phyloP scores from a whole-genome alignment of 176 grass and related monocot genomes.

The Oryza meridionalis region DNA sequence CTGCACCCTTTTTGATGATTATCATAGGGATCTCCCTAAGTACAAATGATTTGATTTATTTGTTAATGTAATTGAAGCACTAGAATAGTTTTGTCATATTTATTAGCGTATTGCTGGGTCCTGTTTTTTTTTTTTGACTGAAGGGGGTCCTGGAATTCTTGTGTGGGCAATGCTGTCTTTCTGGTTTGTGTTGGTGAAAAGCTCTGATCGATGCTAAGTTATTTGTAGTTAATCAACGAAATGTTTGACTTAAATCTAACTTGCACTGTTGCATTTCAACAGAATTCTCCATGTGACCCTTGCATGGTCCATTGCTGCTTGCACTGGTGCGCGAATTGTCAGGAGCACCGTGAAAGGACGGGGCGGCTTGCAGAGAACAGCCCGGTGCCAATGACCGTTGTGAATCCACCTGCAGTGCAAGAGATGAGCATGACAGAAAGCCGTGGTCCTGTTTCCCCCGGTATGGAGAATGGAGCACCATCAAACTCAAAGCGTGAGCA shows the following conservation, averaged over 20 bases:
- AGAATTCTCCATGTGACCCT: conserved; percentile 90
- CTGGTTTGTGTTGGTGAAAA: not conserved
- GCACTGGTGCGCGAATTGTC: conserved; percentile 94
- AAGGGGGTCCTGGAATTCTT: not conserved
- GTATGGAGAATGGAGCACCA: conserved; percentile 45
- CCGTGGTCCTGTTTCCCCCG: not conserved
- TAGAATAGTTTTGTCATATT: not conserved
- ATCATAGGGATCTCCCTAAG: not conserved
- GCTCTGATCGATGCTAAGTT: not conserved
- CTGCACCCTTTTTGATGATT: not conserved
- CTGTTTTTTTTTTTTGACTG: not conserved
- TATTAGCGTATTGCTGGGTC: not conserved
- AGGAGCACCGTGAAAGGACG: conserved; percentile 93
- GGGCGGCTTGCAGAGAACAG: conserved; percentile 69
- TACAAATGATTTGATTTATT: not conserved
- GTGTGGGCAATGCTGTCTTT: not conserved
- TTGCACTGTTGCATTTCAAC: conserved; percentile 20
- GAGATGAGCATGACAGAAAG: conserved; percentile 69
- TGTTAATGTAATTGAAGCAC: not conserved
- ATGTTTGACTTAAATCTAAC: not conserved
- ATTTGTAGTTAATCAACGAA: not conserved
- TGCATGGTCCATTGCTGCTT: conserved; percentile 92
- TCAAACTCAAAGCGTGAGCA: conserved; percentile 6
- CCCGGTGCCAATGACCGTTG: conserved; percentile 71
- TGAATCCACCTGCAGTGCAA: conserved; percentile 79